Evolutionary conservation across 768 basidiomycete species (phyloP).

Genomic region (Gloeophyllum trabeum): DNA sequence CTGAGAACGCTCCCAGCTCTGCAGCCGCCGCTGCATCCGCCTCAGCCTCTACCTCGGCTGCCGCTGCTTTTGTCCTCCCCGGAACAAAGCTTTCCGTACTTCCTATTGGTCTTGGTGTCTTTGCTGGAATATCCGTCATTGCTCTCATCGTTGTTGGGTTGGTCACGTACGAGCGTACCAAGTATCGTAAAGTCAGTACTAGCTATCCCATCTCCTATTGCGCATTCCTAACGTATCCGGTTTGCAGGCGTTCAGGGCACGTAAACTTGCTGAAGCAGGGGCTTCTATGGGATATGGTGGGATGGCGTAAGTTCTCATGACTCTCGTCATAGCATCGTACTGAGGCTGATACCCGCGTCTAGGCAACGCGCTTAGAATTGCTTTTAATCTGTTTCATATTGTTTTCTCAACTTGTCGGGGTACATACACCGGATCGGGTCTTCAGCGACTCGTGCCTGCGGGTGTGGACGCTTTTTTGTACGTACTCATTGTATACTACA

Average conservation of each 20-base stretch:
- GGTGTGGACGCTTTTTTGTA: too few species aligned
- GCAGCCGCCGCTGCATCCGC: constrained; percentile 18
- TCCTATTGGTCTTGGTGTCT: constrained; percentile 76
- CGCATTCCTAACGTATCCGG: constrained; percentile 2
- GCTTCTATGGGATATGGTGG: constrained; percentile 50
- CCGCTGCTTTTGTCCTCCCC: constrained; percentile 46
- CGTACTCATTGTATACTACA: not conserved
- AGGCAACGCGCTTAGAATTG: constrained; percentile 1
- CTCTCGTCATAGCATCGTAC: not conserved
- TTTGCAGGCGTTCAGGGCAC: constrained; percentile 58
- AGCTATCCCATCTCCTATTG: not conserved
- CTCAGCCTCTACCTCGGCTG: constrained; percentile 15
- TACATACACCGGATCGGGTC: too few species aligned
- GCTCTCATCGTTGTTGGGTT: constrained; percentile 71
- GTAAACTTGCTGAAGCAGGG: constrained; percentile 58
- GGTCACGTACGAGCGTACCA: constrained; percentile 81
- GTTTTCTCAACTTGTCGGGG: too few species aligned
- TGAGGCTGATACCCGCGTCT: not conserved
- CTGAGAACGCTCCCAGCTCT: constrained; percentile 7
- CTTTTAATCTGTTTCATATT: not conserved
- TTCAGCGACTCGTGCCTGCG: too few species aligned
- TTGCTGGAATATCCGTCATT: constrained; percentile 78
- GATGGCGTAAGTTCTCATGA: constrained; percentile 25
- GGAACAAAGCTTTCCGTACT: constrained; percentile 67
- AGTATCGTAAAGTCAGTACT: constrained; percentile 65